Evolutionary conservation across 148 eudicot species (phyloP), one percentile per base, ranked within the genome.

Genomic region (Arbutus unedo): DNA sequence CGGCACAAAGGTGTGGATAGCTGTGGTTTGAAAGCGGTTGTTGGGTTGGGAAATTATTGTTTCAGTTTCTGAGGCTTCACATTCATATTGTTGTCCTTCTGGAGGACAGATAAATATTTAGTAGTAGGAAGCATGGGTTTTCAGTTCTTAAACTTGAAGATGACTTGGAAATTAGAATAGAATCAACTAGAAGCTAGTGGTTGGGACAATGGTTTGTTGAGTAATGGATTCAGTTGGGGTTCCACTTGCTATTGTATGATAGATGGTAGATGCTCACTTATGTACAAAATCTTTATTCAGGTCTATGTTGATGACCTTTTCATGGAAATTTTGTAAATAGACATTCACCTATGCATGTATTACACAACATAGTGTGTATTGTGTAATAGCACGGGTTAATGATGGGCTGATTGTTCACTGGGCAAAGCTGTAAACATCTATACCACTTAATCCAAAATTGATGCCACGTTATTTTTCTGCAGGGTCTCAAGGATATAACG

Each of bases 401-500:
- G 47, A 25, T 54, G 23, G 16, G 45, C 59, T 41, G 49, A 31
- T 19, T 44, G 21, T 41, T 41, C 23, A 10, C 43, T 21, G 5
- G 54, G 25, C 5, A n/a, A 6, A 49, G 47, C 74, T 49, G 14
- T 48, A 68, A 79, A 23, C 57, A 79, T 64, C 44, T 56, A 14
- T 14, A 16, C 49, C 9, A 50, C 2, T 8, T 50, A 5, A 4
- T 51, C 50, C 11, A 53, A 49, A 51, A n/a, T 60, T 68, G 72
- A 68, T 48, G 86, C 11, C 0, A 23, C 3, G 54, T 82, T 44
- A 56, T 54, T 56, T 77, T 49, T 57, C 56, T 88, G 56, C 86
- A 89, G 90, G 93, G 91, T 49, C 91, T 90, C 59, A 85, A 83
- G 81, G 93, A 86, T 62, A 77, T 90, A 60, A 79, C 84, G 31